Percentiles rank a stretch among this genome's conserved stretches.
Evolutionary conservation across 352 stramenopile species (phyloP).

Genomic region (Phytophthora kernoviae): DNA sequence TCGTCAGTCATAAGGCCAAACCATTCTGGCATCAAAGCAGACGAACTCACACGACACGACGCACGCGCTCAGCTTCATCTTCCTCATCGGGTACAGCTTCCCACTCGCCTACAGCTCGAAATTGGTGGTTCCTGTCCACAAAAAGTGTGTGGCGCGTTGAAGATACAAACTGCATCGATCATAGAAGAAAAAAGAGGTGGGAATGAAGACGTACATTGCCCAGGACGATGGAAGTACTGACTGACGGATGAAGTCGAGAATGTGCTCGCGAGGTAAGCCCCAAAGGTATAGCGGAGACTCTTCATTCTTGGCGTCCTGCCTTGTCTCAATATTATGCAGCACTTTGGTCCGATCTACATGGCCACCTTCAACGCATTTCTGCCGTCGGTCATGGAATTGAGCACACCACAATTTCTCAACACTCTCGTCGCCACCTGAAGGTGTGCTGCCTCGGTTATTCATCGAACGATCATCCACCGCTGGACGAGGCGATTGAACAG

Average conservation of each 20-base stretch:
- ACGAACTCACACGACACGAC: constrained; percentile 16
- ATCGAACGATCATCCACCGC: constrained; percentile 1
- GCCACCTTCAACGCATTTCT: constrained; percentile 37
- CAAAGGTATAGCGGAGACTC: constrained; percentile 55
- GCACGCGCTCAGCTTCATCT: constrained; percentile 25
- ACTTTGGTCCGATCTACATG: constrained; percentile 60
- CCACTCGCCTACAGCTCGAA: constrained; percentile 47
- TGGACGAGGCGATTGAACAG: constrained; percentile 15
- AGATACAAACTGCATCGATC: not conserved
- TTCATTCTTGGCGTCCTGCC: constrained; percentile 1
- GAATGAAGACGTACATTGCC: constrained; percentile 41
- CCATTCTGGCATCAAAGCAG: not conserved
- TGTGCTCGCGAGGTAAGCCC: constrained; percentile 70
- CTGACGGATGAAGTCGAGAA: constrained; percentile 80
- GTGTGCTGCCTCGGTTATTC: constrained; percentile 5
- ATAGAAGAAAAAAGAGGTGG: not conserved
- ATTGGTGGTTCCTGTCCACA: constrained; percentile 22
- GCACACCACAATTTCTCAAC: constrained; percentile 54
- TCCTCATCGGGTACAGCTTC: constrained; percentile 34
- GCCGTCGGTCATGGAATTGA: constrained; percentile 44
- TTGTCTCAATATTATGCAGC: constrained; percentile 37
- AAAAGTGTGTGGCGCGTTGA: not conserved
- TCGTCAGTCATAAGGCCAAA: not conserved
- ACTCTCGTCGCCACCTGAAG: constrained; percentile 26
- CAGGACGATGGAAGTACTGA: constrained; percentile 71